Evolutionary conservation across 2,329 filamentous ascomycete species (phyloP), one percentile per base, ranked within the genome.

Genomic region (Calonectria hongkongensis): DNA sequence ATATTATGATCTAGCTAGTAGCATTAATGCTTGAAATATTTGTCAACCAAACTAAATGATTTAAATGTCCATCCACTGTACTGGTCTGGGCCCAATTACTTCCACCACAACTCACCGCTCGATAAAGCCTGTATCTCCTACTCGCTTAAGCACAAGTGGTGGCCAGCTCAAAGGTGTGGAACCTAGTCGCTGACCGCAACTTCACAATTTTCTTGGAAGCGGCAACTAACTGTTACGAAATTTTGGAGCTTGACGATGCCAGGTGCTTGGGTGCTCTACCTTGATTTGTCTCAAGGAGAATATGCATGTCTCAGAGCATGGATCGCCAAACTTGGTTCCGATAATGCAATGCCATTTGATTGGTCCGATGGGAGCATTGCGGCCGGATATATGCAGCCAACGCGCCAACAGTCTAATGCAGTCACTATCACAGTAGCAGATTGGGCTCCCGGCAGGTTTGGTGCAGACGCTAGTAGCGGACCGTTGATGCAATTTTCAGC

Each of bases 281-380:
- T 8, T 54, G 28, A 33, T 54, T 33, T 33, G 30, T 33, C 9
- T 33, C 2, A 2, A 33, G 30, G 28, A 18, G 2, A 2, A 54
- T n/a, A 33, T 54, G 27, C 50, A 54, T 54, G 50, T 54, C 50
- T 54, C 4, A 33, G 41, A 56, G 12, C 7, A 25, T 16, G n/a
- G 18, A 4, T n/a, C 28, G 2, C 51, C 25, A 21, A 6, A 56
- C 33, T 39, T 13, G 10, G 12, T 36, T 36, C 28, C 10, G 54
- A 58, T 58, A 58, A 58, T 41, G 54, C 15, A n/a, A 13, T 28
- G 39, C 12, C n/a, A 5, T 15, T 16, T 58, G 54, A 58, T 58
- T 58, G 54, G 54, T 15, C 5, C 27, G 1, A 8, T 41, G 1
- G 5, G 9, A 4, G 7, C 7, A 2, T 6, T 41, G 25, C 54